Conservation (phyloP, 2,329 filamentous ascomycete genomes). For the Neonectria magnoliae region DNA sequence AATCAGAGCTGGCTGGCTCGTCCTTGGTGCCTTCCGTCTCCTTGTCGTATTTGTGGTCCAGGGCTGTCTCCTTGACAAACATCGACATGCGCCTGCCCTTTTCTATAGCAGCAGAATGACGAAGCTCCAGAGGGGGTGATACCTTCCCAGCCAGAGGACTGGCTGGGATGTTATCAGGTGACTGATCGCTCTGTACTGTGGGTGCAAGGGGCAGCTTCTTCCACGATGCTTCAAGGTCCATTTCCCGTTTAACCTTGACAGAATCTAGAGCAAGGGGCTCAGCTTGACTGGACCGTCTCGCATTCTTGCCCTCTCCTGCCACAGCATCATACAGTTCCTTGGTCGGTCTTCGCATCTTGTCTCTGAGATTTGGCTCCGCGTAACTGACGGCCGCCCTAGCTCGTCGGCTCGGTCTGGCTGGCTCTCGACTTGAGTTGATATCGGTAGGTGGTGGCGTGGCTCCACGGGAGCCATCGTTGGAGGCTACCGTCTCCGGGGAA, state of each 20-base stretch:
- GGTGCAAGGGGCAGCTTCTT: slow-evolving; percentile 42
- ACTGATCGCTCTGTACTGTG: slow-evolving; percentile 4
- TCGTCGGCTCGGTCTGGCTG: slow-evolving; percentile 72
- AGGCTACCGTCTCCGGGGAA: slow-evolving; percentile 58
- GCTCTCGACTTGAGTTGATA: slow-evolving; percentile 65
- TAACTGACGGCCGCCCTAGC: slow-evolving; percentile 78
- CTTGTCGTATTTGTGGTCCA: slow-evolving; percentile 22
- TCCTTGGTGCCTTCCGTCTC: slow-evolving; percentile 28
- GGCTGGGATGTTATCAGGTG: slow-evolving; percentile 40
- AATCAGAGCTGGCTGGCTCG: slow-evolving; percentile 29
- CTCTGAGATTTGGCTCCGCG: slow-evolving; percentile 81
- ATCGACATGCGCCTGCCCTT: slow-evolving; percentile 54
- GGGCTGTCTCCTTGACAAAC: slow-evolving; percentile 29
- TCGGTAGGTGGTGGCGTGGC: slow-evolving; percentile 71
- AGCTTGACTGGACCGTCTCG: slow-evolving; percentile 53
- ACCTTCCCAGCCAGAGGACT: slow-evolving; percentile 58
- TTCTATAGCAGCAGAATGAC: slow-evolving; percentile 50
- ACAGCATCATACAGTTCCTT: slow-evolving; percentile 82
- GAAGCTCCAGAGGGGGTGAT: slow-evolving; percentile 40
- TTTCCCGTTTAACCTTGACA: slow-evolving; percentile 48
- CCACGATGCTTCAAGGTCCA: slow-evolving; percentile 44
- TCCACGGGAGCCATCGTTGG: slow-evolving; percentile 47
- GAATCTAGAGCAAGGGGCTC: slow-evolving; percentile 42
- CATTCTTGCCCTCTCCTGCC: slow-evolving; percentile 67
- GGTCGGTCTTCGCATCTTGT: slow-evolving; percentile 85